Evolutionary conservation across 176 grass and related monocot species (phyloP), one percentile per base, ranked within the genome.

Genomic region (Thalia dealbata): DNA sequence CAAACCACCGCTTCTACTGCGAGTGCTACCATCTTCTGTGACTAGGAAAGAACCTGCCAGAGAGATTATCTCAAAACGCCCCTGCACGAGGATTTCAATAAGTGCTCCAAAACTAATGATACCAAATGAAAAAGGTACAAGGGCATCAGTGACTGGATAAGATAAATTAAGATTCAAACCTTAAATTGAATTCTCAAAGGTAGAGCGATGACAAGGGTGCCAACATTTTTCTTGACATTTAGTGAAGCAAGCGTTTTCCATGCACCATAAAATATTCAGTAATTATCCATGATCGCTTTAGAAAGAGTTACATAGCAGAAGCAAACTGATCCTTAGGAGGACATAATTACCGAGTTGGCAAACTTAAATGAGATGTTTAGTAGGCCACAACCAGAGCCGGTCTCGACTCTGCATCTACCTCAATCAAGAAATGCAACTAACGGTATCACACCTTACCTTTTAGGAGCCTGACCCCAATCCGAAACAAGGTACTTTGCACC

Each of bases 21-120:
- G 90, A 50, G 90, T 99, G 58, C 80, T 83, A 69, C 95, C 87
- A 61, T 99, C 95, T 77, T 99, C 90, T 6, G 95, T 84, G 68
- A 99, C 88, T 27, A 99, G 67, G 80, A 95, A 99, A 43, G 95
- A 99, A 81, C 95, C 90, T 71, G 95, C 91, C 30, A 99, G 87
- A 69, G 90, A 99, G 26, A 99, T 91, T 64, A 99, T 95, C 81
- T 99, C 95, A 68, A 91, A 99, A 14, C 90, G 95, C 6, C 95
- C 95, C 95, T 99, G 88, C 78, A 78, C 46, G 69, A 50, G 77
- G 25, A 44, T 77, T 50, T 22, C 38, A 19, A 23, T 23, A 68
- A 27, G 3, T n/a, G 30, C 38, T 42, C 13, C 19, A 23, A 14
- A 68, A 6, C 1, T 41, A 3, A 68, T 22, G 19, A 9, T 14